Base-by-base conservation (phyloP, 805 yeast genomes). In the Metschnikowia dekortorum region DNA sequence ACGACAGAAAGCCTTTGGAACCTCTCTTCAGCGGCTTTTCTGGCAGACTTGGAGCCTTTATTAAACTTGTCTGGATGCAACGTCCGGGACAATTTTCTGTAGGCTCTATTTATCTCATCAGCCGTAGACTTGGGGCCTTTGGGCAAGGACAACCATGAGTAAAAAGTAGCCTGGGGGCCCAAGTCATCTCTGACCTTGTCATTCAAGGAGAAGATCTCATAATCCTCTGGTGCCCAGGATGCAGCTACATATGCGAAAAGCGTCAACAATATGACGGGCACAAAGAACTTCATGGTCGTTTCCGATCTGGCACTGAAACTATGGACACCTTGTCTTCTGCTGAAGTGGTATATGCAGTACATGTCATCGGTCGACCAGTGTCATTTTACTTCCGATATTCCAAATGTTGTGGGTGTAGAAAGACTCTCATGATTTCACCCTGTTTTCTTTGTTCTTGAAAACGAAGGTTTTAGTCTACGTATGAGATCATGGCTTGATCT, bases 1-100 rank as follows among this genome's bases (percentile, higher is more conserved):
- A 89, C 87, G 29, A 83, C 66, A 33, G 94, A 87, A 35, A 94
- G 76, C 30, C 92, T 73, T 60, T 92, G 89, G 63, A 84, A 94
- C 37, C 89, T 75, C 57, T 83, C 87, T 53, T 79, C 83, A 5
- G 85, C 87, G 22, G 67, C 63, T 54, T 80, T 80, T 45, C 66
- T 69, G 31, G 69, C 66, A 3, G 59, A 52, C n/a, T 53, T 60
- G 18, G 65, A 54, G 9, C 61, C 59, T 10, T 61, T 53, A 9
- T 61, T 56, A 46, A 65, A 58, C 66, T 92, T 90, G 68, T 92
- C 99, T 0, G 99, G 99, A 63, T 92, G 99, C 57, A 86, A 74
- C 54, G 74, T 75, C 47, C 85, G 75, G 2, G 96, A 84, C 32
- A 85, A 63, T 59, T 81, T 84, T 62, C 88, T 82, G 69, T 87